These are phyloP conservation scores for Rubroboletus pulcherrimus DNA, from an alignment of 768 basidiomycete genomes.

Conservation along the genomic window DNA sequence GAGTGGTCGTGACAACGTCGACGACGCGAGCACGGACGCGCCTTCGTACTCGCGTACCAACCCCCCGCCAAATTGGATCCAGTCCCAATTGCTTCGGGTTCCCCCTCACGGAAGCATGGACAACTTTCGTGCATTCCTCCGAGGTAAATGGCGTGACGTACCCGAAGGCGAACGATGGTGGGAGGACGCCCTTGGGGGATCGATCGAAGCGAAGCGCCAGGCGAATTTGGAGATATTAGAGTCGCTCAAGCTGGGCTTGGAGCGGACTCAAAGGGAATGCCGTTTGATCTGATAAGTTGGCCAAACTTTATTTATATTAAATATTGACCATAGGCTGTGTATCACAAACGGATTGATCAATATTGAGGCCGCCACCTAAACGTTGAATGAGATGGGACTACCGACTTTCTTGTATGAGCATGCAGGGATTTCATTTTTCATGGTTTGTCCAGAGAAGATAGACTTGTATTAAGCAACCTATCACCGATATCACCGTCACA, in stretches of 20 bases:
- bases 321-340: neutral
- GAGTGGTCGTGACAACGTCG: neutral
- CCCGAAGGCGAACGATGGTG: constrained; percentile 64
- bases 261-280: constrained; percentile 6
- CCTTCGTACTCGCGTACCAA: constrained; percentile 34
- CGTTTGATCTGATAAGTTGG: neutral
- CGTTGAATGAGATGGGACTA: too few relatives aligned
- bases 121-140: constrained; percentile 40
- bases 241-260: constrained; percentile 21
- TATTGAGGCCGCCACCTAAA: too few relatives aligned
- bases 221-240: constrained; percentile 26
- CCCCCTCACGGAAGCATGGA: constrained; percentile 20
- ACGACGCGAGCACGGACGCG: neutral
- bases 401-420: too few relatives aligned
- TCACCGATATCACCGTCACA: too few relatives aligned
- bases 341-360: too few relatives aligned
- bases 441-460: too few relatives aligned
- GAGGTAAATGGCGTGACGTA: constrained; percentile 59
- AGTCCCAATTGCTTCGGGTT: constrained; percentile 22
- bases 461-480: too few relatives aligned
- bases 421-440: too few relatives aligned
- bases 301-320: neutral
- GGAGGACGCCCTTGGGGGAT: constrained; percentile 54
- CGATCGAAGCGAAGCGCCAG: constrained; percentile 38
- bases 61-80: constrained; percentile 28